A percentile compares a stretch with the other conserved stretches of the same genome.
Conservation (phyloP, 768 basidiomycete species). For the Punctularia strigosozonata region DNA sequence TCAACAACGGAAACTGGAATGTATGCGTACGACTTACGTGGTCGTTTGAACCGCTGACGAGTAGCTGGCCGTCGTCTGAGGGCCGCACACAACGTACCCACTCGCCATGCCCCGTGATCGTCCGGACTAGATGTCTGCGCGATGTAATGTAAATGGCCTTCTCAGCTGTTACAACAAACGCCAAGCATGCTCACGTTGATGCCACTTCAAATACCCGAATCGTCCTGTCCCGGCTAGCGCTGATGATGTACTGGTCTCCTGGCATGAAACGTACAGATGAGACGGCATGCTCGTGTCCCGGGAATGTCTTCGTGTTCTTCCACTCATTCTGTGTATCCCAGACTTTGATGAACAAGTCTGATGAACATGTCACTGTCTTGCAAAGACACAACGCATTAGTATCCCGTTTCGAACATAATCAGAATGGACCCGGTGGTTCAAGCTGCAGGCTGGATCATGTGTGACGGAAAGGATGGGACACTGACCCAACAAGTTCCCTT, state of each 20-base stretch:
- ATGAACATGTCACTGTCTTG: constrained; percentile 54
- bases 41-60: constrained; percentile 80
- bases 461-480: constrained; percentile 1
- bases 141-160: constrained; percentile 5
- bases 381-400: not conserved
- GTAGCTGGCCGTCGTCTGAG: constrained; percentile 58
- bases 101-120: constrained; percentile 67
- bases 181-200: constrained; percentile 48
- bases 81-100: constrained; percentile 71
- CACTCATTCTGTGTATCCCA: constrained; percentile 89
- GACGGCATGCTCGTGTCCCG: constrained; percentile 87
- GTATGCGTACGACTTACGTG: constrained; percentile 41
- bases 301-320: constrained; percentile 78
- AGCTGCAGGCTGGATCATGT: no score
- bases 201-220: constrained; percentile 82
- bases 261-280: constrained; percentile 81
- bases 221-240: constrained; percentile 79
- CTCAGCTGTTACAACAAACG: constrained; percentile 1
- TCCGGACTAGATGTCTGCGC: constrained; percentile 58
- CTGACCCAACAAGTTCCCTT: constrained; percentile 71
- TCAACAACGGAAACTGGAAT: constrained; percentile 9
- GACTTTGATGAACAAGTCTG: constrained; percentile 84
- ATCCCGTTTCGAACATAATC: not conserved
- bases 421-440: not conserved
- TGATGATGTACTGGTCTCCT: constrained; percentile 72